Percentiles rank a stretch among this genome's conserved stretches.
Conservation (phyloP, 208 protist genomes). For the Angomonas ambiguus region DNA sequence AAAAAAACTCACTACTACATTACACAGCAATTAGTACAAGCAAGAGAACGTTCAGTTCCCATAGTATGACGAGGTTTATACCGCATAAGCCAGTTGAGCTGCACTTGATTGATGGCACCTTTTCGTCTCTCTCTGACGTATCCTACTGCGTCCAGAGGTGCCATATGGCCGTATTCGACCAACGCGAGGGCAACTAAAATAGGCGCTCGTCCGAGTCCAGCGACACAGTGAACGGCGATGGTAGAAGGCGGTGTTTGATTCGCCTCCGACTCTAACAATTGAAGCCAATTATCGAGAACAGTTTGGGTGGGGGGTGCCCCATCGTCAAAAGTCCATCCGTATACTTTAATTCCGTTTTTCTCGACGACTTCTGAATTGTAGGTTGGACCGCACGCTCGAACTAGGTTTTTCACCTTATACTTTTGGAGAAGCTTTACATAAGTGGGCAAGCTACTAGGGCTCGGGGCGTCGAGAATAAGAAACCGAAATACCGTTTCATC, state of each 20-base stretch:
- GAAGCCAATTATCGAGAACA: constrained; percentile 79
- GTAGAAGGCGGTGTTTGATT: constrained; percentile 11
- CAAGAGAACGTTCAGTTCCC: constrained; percentile 18
- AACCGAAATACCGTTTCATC: constrained; percentile 58
- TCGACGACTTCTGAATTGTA: constrained; percentile 67
- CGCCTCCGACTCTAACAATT: constrained; percentile 68
- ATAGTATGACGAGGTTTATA: constrained; percentile 60
- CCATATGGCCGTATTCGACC: constrained; percentile 76
- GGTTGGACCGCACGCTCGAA: constrained; percentile 81
- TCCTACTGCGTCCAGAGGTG: constrained; percentile 74
- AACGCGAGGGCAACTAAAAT: constrained; percentile 90
- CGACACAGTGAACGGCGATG: constrained; percentile 91
- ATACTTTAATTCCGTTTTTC: constrained; percentile 62
- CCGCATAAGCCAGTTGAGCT: constrained; percentile 87
- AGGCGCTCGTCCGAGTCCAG: constrained; percentile 88
- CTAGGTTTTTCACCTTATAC: constrained; percentile 69
- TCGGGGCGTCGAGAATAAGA: constrained; percentile 84
- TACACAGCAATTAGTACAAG: constrained; percentile 48
- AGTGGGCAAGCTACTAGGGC: constrained; percentile 75
- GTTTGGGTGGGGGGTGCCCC: constrained; percentile 74
- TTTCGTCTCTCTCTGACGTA: constrained; percentile 75
- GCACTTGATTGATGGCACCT: constrained; percentile 88
- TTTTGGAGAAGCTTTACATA: constrained; percentile 87
- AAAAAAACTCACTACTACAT: constrained; percentile 40
- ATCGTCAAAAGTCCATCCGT: constrained; percentile 90